phyloP scores from a whole-genome alignment of 139 green algal genomes.

The Tetratostichococcus sp. region DNA sequence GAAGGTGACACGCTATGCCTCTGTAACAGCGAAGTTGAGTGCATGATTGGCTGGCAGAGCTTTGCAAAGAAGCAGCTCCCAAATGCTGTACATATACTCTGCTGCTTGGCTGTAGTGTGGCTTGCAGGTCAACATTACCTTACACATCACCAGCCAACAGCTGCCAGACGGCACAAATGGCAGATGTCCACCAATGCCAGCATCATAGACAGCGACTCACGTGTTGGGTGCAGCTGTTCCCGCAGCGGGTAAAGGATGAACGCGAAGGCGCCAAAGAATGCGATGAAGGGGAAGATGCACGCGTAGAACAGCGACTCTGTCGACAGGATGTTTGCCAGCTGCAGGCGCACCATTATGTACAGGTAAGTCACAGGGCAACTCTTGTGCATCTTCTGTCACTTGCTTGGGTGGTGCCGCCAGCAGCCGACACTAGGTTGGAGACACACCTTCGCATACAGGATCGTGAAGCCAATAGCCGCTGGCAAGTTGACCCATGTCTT shows the following conservation, averaged over 20 bases:
- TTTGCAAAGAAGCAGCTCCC: too few species aligned
- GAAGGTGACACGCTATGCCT: too few species aligned
- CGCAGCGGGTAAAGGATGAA: slow-evolving; percentile 94
- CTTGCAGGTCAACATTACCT: too few species aligned
- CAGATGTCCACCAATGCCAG: slow-evolving; percentile 4
- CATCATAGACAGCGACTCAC: too few species aligned
- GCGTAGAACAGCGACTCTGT: slow-evolving; percentile 94
- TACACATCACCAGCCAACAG: too few species aligned
- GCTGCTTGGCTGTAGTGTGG: too few species aligned
- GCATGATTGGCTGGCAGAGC: too few species aligned
- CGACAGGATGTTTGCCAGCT: slow-evolving; percentile 89
- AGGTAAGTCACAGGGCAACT: too few species aligned
- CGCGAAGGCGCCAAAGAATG: slow-evolving; percentile 95
- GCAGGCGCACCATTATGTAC: slow-evolving; percentile 6
- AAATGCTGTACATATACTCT: too few species aligned
- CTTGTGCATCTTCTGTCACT: too few species aligned
- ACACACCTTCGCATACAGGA: slow-evolving; percentile 82
- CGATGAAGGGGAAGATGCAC: slow-evolving; percentile 98
- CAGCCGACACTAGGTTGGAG: neutral
- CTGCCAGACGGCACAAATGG: neutral
- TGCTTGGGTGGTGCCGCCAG: too few species aligned
- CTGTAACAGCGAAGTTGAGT: too few species aligned
- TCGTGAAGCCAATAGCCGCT: slow-evolving; percentile 92
- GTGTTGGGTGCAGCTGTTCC: slow-evolving; percentile 86
- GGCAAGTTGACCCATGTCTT: slow-evolving; percentile 98